A percentile compares a stretch with the other conserved stretches of the same genome.
phyloP scores from a whole-genome alignment of 208 protist species.

The Trypanosoma cruzi region DNA sequence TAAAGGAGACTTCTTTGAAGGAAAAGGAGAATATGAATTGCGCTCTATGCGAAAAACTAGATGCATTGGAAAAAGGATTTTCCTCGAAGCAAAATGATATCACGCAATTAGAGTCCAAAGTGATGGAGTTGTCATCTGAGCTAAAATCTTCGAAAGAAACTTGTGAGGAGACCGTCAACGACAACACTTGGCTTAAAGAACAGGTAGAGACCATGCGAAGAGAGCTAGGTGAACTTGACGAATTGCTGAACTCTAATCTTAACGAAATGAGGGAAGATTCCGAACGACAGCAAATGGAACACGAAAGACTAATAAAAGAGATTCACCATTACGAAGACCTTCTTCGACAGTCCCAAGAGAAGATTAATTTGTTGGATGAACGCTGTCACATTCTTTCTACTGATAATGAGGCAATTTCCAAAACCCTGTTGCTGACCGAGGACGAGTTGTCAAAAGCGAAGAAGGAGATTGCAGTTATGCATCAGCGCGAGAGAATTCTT shows the following conservation, averaged over 20 bases:
- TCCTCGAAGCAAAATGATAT: conserved; percentile 4
- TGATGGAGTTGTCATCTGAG: conserved; percentile 1
- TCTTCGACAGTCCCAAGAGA: conserved; percentile 16
- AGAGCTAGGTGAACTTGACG: conserved; percentile 76
- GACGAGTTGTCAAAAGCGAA: conserved; percentile 42
- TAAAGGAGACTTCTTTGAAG: background rate
- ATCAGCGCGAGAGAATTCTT: conserved; percentile 18
- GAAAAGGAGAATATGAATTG: conserved; percentile 9
- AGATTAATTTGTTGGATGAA: conserved; percentile 20
- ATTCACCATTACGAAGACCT: conserved; percentile 26
- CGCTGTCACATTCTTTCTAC: conserved; percentile 12
- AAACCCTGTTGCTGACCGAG: conserved; percentile 60
- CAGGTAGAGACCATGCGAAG: conserved; percentile 71
- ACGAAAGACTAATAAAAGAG: conserved; percentile 36
- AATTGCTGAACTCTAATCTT: conserved; percentile 67
- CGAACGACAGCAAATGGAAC: conserved; percentile 49
- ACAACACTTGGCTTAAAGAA: conserved; percentile 66
- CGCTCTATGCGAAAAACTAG: background rate
- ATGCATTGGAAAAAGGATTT: conserved; percentile 10
- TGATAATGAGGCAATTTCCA: conserved; percentile 50
- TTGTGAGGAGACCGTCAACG: conserved; percentile 24
- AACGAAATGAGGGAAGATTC: conserved; percentile 80
- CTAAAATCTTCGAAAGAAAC: conserved; percentile 10
- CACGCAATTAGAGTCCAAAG: conserved; percentile 7
- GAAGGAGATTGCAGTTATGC: conserved; percentile 14